Conservation (phyloP, 805 yeast species). For the Yarrowia sp. region DNA sequence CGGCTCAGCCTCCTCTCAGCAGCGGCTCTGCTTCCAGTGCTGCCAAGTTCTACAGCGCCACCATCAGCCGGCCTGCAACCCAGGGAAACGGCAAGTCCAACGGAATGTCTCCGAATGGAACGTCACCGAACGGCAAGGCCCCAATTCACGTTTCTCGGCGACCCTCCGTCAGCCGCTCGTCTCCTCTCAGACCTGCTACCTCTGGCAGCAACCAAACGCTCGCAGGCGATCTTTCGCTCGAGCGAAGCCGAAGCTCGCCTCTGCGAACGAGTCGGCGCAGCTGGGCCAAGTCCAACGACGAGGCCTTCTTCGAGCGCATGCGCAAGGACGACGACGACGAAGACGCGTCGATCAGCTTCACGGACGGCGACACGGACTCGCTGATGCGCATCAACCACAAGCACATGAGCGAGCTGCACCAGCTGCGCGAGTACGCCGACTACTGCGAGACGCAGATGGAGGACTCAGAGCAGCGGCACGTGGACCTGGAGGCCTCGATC, state of each 20-base stretch:
- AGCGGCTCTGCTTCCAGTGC: no score
- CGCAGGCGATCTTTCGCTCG: background rate
- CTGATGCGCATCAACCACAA: background rate
- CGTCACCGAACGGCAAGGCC: background rate
- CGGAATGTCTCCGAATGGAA: background rate
- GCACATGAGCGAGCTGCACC: background rate
- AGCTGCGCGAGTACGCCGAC: background rate
- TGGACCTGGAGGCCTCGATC: slow-evolving; percentile 7
- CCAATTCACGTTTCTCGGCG: no score
- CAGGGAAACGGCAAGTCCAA: background rate
- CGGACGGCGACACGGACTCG: background rate
- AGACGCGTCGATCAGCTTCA: background rate
- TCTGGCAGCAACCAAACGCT: background rate
- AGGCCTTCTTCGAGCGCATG: slow-evolving; percentile 1
- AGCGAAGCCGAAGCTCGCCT: background rate
- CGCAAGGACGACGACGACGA: background rate
- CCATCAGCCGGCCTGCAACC: no score
- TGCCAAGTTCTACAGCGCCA: no score
- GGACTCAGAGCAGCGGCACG: background rate
- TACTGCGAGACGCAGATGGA: background rate
- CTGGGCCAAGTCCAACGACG: slow-evolving; percentile 13
- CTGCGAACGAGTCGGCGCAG: background rate
- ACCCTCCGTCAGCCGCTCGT: no score
- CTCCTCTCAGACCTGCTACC: background rate
- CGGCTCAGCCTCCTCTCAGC: no score